phyloP scores from a whole-genome alignment of 2,329 filamentous ascomycete genomes.

The Annulohypoxylon truncatum region DNA sequence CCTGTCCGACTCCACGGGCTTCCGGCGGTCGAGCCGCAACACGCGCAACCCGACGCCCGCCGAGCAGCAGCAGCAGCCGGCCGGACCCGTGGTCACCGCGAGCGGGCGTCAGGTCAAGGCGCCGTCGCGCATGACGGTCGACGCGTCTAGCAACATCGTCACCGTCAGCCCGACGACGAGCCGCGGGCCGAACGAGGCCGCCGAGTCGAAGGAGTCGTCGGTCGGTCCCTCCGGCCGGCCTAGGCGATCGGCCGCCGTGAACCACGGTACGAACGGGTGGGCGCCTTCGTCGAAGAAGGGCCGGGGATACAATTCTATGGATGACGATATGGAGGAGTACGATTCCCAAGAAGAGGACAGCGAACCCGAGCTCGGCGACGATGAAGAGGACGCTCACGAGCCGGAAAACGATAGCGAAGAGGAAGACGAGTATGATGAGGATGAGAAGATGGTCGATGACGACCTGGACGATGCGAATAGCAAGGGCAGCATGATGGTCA shows the following conservation, averaged over 20 bases:
- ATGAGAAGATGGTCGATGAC: constrained; percentile 66
- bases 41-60: constrained; percentile 79
- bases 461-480: constrained; percentile 56
- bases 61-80: no score
- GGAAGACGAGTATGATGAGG: constrained; percentile 69
- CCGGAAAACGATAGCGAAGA: constrained; percentile 68
- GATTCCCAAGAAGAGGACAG: constrained; percentile 72
- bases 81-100: constrained; percentile 75
- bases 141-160: constrained; percentile 61
- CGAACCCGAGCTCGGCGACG: constrained; percentile 78
- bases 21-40: constrained; percentile 78
- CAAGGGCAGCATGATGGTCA: constrained; percentile 77
- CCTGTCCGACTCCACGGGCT: constrained; percentile 69
- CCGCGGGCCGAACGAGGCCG: constrained; percentile 42
- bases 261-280: constrained; percentile 65
- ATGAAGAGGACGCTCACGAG: constrained; percentile 77
- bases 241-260: constrained; percentile 61
- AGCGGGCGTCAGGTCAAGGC: constrained; percentile 88
- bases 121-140: constrained; percentile 73
- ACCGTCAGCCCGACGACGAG: constrained; percentile 54
- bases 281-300: constrained; percentile 52
- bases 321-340: constrained; percentile 62
- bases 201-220: constrained; percentile 54
- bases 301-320: constrained; percentile 65
- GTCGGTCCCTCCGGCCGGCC: constrained; percentile 62